Evolutionary conservation across 345 rosid species (phyloP), one percentile per base, ranked within the genome.

Genomic region (Hibiscus syriacus): DNA sequence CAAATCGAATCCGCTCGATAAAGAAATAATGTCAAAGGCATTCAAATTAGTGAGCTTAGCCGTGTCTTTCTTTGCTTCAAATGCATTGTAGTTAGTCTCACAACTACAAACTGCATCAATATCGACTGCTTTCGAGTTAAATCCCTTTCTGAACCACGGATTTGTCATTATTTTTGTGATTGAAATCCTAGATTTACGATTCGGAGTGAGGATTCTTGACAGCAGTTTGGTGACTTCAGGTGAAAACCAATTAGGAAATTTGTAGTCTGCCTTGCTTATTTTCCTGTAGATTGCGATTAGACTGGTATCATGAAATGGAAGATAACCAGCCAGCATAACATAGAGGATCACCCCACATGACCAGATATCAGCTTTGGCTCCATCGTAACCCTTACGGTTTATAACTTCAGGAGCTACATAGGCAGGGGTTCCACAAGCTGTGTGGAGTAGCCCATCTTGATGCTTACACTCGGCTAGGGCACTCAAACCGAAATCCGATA

Each of bases 401-500:
- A 68, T 22, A 53, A 68, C 52, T 23, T 68, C 71, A 34, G 71
- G 71, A 30, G 71, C 63, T 5, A 55, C 63, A 55, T 68, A 68
- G 27, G 71, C 71, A 55, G 71, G 71, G 13, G 77, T 74, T 19
- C 77, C 77, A 64, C 77, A 74, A 6, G 69, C 63, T 26, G 77
- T 74, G 50, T 74, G 77, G 20, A 74, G 70, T 19, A 74, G 25
- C 17, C 78, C 78, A 50, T 70, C 78, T 66, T 75, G 78, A 50
- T 16, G 73, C 60, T 52, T 75, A 7, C 62, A 55, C 55, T 75
- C 71, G 2, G 71, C 55, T 12, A 75, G 56, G 26, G 74, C 71
- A 57, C 78, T 75, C 68, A 75, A 59, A 14, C 78, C 78, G 10
- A 75, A 75, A 66, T 75, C 78, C 10, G 78, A 36, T 3, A 75